Evolutionary conservation across 306 rosid genomes (phyloP).

Genomic region (Castanea crenata): DNA sequence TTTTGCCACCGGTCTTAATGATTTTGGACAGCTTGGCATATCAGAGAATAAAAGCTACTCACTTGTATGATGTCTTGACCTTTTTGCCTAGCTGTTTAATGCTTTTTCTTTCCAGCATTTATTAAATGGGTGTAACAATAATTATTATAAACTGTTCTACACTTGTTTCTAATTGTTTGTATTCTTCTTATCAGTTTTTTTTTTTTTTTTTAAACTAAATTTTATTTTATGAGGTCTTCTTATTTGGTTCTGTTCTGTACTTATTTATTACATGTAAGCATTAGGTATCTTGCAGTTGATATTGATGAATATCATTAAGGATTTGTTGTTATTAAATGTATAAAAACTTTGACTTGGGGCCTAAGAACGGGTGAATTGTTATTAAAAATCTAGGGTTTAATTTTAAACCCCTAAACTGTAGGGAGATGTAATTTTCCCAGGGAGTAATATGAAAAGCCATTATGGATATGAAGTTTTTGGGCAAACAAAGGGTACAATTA

Average conservation of each 20-base stretch:
- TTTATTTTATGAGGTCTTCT: too few species aligned
- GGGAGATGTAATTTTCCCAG: too few species aligned
- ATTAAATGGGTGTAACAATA: not conserved
- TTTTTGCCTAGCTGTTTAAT: slow-evolving; percentile 1
- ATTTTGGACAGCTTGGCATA: slow-evolving; percentile 83
- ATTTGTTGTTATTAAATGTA: not conserved
- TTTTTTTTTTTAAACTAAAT: too few species aligned
- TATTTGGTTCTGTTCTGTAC: too few species aligned
- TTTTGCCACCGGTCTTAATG: slow-evolving; percentile 88
- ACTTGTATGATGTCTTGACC: slow-evolving; percentile 42
- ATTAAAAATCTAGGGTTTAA: too few species aligned
- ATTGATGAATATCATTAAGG: not conserved
- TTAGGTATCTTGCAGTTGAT: not conserved
- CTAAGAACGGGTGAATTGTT: too few species aligned
- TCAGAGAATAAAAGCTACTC: slow-evolving; percentile 46
- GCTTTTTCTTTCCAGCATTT: not conserved
- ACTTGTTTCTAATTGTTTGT: not conserved
- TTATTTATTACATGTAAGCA: not conserved
- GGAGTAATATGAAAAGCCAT: not conserved
- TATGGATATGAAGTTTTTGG: not conserved
- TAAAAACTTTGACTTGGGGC: not conserved
- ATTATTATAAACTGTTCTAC: not conserved
- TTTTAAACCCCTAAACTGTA: too few species aligned
- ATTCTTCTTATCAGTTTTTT: not conserved
- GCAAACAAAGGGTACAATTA: not conserved